phyloP scores from a whole-genome alignment of 345 rosid genomes.

The Populus davidiana region DNA sequence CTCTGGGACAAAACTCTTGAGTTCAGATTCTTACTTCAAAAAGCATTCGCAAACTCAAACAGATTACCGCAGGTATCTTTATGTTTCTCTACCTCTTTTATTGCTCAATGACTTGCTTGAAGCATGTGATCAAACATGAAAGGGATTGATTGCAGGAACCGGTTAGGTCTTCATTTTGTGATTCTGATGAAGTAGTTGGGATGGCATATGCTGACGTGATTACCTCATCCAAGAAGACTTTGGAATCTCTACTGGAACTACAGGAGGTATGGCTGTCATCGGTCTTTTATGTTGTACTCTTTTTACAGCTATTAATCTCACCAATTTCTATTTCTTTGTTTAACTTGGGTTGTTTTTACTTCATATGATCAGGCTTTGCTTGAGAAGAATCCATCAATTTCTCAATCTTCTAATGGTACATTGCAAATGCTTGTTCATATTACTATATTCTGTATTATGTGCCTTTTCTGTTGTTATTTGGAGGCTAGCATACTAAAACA shows the following conservation, averaged over 20 bases:
- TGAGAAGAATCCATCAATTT: slow-evolving; percentile 68
- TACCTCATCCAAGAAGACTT: slow-evolving; percentile 59
- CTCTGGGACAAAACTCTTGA: slow-evolving; percentile 85
- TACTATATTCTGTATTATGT: too few species aligned
- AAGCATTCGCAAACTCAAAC: slow-evolving; percentile 70
- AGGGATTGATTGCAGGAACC: slow-evolving; percentile 51
- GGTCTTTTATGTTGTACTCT: not conserved
- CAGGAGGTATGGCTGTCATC: slow-evolving; percentile 56
- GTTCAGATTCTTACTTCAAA: slow-evolving; percentile 83
- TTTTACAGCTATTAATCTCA: not conserved
- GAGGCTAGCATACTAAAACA: too few species aligned
- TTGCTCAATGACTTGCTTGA: not conserved
- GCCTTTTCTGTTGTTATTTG: too few species aligned
- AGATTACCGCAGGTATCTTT: slow-evolving; percentile 67
- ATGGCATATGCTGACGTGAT: slow-evolving; percentile 61
- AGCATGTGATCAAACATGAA: slow-evolving; percentile 6
- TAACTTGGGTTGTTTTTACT: not conserved
- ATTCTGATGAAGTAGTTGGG: slow-evolving; percentile 46
- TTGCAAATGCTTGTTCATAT: too few species aligned
- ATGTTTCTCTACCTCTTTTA: not conserved
- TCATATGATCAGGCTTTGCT: slow-evolving; percentile 57
- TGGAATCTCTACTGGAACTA: slow-evolving; percentile 68
- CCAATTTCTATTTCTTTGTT: not conserved
- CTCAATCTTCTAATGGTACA: slow-evolving; percentile 61
- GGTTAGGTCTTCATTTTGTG: slow-evolving; percentile 57